These are phyloP conservation scores for Erodium moschatum DNA, from an alignment of 441 rosid species.

Conservation along the genomic window DNA sequence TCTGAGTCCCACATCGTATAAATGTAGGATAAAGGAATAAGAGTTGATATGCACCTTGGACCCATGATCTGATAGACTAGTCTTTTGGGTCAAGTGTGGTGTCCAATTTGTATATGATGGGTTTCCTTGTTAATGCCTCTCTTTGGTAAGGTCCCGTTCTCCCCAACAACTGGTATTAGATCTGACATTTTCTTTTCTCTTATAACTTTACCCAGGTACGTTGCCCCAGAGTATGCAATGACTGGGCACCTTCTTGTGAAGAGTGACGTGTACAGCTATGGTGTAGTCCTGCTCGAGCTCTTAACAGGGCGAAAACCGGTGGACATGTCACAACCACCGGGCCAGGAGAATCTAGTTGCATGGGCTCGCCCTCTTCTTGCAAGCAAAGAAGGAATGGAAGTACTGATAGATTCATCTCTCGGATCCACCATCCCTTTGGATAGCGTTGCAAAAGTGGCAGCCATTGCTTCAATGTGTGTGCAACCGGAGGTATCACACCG, in stretches of 20 bases:
- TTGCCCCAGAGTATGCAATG: conserved; percentile 97
- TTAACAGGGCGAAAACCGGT: conserved; percentile 78
- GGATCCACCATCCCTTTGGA: conserved; percentile 60
- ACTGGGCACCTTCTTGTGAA: conserved; percentile 94
- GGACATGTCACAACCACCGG: conserved; percentile 82
- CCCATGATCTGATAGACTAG: no score
- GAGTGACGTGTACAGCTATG: conserved; percentile 95
- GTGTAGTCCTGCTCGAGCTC: conserved; percentile 95
- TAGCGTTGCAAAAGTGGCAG: conserved; percentile 78
- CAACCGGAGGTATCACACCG: conserved; percentile 91
- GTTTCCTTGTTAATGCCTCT: no score
- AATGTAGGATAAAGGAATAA: no score
- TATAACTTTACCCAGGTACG: conserved; percentile 43
- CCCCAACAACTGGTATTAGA: no score
- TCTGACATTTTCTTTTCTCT: no score
- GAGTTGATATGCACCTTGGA: no score
- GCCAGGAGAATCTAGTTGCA: conserved; percentile 84
- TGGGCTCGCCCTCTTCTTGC: conserved; percentile 85
- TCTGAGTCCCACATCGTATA: no score
- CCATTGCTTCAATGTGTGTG: conserved; percentile 92
- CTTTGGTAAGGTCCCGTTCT: no score
- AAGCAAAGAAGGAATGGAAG: conserved; percentile 65
- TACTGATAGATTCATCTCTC: conserved; percentile 54
- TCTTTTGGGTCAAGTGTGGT: no score
- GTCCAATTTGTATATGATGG: no score